Conservation (phyloP, 495 filamentous ascomycete genomes). For the Penicillium steckii region DNA sequence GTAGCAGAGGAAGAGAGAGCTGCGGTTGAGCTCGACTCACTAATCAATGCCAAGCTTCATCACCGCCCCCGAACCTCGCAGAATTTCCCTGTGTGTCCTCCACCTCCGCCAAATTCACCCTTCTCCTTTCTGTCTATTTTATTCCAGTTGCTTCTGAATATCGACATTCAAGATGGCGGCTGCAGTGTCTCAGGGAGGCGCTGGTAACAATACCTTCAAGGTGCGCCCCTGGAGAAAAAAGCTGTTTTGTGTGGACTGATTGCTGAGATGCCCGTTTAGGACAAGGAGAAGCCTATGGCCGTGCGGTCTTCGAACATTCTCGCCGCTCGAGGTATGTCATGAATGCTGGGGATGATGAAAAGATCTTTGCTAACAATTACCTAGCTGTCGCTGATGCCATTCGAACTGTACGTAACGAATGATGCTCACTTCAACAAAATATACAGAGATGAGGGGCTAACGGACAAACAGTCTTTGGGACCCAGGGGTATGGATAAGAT, state of each 20-base stretch:
- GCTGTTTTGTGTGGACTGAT: constrained; percentile 32
- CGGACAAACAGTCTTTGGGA: constrained; percentile 58
- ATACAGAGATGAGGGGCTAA: constrained; percentile 45
- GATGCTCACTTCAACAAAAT: constrained; percentile 6
- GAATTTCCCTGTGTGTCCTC: constrained; percentile 45
- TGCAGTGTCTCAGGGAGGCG: constrained; percentile 51
- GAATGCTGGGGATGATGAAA: not conserved
- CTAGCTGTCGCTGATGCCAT: constrained; percentile 95
- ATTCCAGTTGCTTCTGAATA: constrained; percentile 30
- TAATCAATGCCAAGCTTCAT: constrained; percentile 48
- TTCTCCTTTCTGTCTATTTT: constrained; percentile 21
- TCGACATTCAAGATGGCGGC: constrained; percentile 61
- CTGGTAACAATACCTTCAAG: constrained; percentile 76
- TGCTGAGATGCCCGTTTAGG: constrained; percentile 61
- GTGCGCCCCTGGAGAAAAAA: constrained; percentile 47
- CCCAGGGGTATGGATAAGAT: constrained; percentile 96
- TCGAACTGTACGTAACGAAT: constrained; percentile 61
- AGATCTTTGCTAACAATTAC: constrained; percentile 15
- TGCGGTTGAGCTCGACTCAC: constrained; percentile 37
- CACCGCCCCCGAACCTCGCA: constrained; percentile 58
- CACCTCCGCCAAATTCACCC: constrained; percentile 27
- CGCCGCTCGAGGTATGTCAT: constrained; percentile 79
- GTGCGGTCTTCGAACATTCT: constrained; percentile 95
- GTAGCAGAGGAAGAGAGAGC: constrained; percentile 24
- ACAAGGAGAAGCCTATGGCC: constrained; percentile 98